Percentiles rank a stretch among this genome's conserved stretches.
Conservation (phyloP, 1,139 yeast species). For the Nematodospora anomalae region DNA sequence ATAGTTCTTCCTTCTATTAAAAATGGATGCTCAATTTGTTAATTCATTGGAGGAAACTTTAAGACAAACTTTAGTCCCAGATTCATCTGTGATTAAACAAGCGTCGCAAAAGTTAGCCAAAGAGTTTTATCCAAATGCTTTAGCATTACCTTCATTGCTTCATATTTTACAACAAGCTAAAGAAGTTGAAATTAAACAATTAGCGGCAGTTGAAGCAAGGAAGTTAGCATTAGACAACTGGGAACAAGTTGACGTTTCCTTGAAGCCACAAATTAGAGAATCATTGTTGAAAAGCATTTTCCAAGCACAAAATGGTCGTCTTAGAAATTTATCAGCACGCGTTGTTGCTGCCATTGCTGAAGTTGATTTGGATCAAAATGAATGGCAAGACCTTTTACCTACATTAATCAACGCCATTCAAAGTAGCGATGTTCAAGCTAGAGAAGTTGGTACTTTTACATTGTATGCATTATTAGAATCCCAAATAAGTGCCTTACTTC, state of each 20-base stretch:
- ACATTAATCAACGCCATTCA: slow-evolving; percentile 70
- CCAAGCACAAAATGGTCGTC: slow-evolving; percentile 53
- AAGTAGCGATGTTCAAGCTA: slow-evolving; percentile 53
- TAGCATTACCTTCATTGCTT: slow-evolving; percentile 77
- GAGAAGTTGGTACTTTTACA: slow-evolving; percentile 84
- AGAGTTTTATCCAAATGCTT: slow-evolving; percentile 71
- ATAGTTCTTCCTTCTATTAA: slow-evolving; percentile 1
- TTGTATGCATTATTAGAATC: slow-evolving; percentile 77
- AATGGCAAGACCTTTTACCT: slow-evolving; percentile 82
- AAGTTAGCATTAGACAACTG: slow-evolving; percentile 76
- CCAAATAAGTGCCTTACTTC: slow-evolving; percentile 61
- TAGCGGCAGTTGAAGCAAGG: slow-evolving; percentile 95
- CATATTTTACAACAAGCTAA: slow-evolving; percentile 72
- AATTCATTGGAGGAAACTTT: slow-evolving; percentile 76
- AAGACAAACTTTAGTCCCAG: slow-evolving; percentile 73
- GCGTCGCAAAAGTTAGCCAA: slow-evolving; percentile 76
- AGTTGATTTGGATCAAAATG: slow-evolving; percentile 59
- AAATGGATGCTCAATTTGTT: slow-evolving; percentile 70
- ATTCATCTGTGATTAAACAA: slow-evolving; percentile 72
- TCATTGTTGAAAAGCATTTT: slow-evolving; percentile 72
- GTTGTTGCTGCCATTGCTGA: slow-evolving; percentile 86
- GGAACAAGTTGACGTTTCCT: slow-evolving; percentile 54
- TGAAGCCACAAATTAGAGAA: slow-evolving; percentile 62
- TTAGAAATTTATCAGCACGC: slow-evolving; percentile 88
- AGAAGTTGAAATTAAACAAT: slow-evolving; percentile 66